Percentiles rank a stretch among this genome's conserved stretches.
These are phyloP conservation scores for Scytalidium lignicola DNA, from an alignment of 2,329 filamentous ascomycete species.

Conservation along the genomic window DNA sequence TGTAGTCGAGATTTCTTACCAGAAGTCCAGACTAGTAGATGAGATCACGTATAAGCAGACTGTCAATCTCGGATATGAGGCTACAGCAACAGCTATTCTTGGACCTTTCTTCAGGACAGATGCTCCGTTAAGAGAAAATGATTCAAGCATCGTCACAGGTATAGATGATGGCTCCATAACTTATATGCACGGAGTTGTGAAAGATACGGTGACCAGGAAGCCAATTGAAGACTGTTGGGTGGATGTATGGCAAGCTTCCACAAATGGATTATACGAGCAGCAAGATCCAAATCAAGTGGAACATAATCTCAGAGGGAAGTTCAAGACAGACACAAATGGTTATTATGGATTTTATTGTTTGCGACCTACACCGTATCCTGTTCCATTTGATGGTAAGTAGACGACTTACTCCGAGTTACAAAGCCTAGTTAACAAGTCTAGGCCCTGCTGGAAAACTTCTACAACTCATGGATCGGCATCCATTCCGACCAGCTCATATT, in stretches of 20 bases:
- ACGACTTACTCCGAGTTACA: not conserved
- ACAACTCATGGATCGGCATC: conserved; percentile 54
- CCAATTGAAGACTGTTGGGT: conserved; percentile 52
- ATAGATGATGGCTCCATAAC: conserved; percentile 43
- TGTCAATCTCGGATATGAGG: conserved; percentile 37
- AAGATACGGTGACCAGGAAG: conserved; percentile 48
- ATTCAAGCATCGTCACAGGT: conserved; percentile 47
- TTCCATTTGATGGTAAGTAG: conserved; percentile 25
- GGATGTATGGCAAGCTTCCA: conserved; percentile 61
- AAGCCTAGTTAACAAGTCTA: conserved; percentile 10
- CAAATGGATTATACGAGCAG: conserved; percentile 54
- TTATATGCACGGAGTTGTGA: conserved; percentile 54
- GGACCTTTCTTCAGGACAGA: conserved; percentile 61
- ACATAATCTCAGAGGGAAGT: conserved; percentile 58
- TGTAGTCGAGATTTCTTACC: conserved; percentile 21
- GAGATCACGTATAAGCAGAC: conserved; percentile 23
- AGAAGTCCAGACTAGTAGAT: conserved; percentile 31
- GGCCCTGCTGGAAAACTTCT: conserved; percentile 55
- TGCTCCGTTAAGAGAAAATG: conserved; percentile 50
- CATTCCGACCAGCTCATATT: conserved; percentile 58
- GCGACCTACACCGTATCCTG: conserved; percentile 35
- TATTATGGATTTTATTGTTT: conserved; percentile 48
- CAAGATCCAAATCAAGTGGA: conserved; percentile 58
- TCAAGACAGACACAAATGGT: conserved; percentile 52
- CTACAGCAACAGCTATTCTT: conserved; percentile 49